Evolutionary conservation across 116 monocot genomes (phyloP), one percentile per base, ranked within the genome.

Genomic region (Trichopus zeylanicus): DNA sequence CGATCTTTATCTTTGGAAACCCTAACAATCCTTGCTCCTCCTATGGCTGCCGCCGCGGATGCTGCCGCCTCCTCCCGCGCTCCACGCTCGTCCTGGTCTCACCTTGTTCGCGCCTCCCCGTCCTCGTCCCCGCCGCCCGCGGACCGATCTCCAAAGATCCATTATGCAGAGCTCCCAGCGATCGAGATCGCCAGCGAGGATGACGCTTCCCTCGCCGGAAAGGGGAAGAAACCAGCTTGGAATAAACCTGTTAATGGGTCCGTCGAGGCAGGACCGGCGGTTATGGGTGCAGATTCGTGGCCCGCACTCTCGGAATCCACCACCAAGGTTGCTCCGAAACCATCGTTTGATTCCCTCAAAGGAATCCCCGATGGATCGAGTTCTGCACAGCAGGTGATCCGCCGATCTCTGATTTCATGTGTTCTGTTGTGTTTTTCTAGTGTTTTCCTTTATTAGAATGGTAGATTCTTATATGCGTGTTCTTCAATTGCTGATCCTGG

Each of bases 201-300:
- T 31, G 48, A 62, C 54, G 69, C 56, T 11, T 42, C 72, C 1
- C 54, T 21, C 25, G 59, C 55, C 30, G 55, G 28, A 3, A 58
- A 62, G 22, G 65, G 33, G 48, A 72, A 65, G 68, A 80, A 74
- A 55, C 64, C 73, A 29, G 80, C 67, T 1, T 85, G 85, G 85
- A 80, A 70, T 34, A 48, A 59, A 51, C 85, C 80, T 9, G 61
- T 69, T 13, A 71, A 70, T 26, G 63, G 70, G 19, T 29, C 38
- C 30, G 48, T 38, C 24, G 76, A 76, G 67, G 34, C 49, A 11
- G 70, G 67, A n/a, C 70, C 64, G 5, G 71, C 64, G 5, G 71
- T 80, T 53, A 75, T 83, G 75, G 77, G 66, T 19, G 66, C 80
- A 5, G 58, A 35, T 15, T 74, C 72, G 42, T 86, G 81, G 86